Evolutionary conservation across 2,329 filamentous ascomycete species (phyloP), one percentile per base, ranked within the genome.

Genomic region (Fusarium marasasianum): DNA sequence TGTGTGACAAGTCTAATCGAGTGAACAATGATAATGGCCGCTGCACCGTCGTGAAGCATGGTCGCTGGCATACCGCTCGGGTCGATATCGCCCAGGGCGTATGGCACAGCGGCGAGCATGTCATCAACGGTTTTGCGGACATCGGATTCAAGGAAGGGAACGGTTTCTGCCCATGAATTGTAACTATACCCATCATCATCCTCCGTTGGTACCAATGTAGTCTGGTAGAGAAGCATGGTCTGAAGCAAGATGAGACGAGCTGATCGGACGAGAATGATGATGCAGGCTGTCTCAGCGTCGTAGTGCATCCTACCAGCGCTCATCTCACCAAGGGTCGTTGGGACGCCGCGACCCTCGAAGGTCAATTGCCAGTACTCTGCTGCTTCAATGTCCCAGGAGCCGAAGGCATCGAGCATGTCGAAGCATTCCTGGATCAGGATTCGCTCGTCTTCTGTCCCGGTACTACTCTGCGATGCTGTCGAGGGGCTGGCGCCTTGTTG

Each of bases 281-380:
- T 81, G 59, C 80, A 82, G 0, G 80, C 80, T 14, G 80, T 81
- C 53, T 81, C 79, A 5, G 75, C 69, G 47, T 82, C 80, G 61
- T 77, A 82, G 59, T 76, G 74, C 8, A 55, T 71, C 9, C 44
- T 66, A 6, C 59, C 71, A 2, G 71, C 62, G 8, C 48, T 65
- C 41, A 80, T 73, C 26, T 79, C 69, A 8, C 80, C 80, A 8
- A 82, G 71, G 2, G 68, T 63, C 3, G 77, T 80, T 10, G 80
- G 80, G 6, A 75, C 64, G 4, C 67, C 71, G 22, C 79, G 79
- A 1, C 74, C 76, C 47, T 80, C 74, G 12, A 82, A 81, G 9
- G 73, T 80, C 54, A 26, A 75, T 26, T 79, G 74, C 80, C 80
- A 82, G 26, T 82, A 81, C 11, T 40, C 51, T 2, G 79, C 75